Base-by-base conservation (phyloP, 2,329 filamentous ascomycete species). In the Scorias spongiosa region DNA sequence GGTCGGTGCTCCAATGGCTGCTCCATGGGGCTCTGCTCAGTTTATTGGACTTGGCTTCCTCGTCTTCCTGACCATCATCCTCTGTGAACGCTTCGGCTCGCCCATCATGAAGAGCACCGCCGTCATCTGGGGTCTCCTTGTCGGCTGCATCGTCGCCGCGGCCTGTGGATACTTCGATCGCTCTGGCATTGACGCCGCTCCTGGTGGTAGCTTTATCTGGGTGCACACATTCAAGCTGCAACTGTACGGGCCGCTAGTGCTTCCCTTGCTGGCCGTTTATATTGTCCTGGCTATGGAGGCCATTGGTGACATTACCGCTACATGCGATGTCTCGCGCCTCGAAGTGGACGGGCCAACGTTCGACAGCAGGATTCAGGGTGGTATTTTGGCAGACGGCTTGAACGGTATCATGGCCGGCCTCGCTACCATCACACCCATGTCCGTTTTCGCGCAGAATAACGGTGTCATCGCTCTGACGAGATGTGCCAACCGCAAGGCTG, bases 101-200 rank as follows among this genome's bases (percentile, higher is more conserved):
- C 84, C 85, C 0, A 81, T 91, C 51, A 88, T 91, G 81, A 88
- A 88, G 58, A 84, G 78, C 2, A 81, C 77, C 7, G 78, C 80
- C 11, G 83, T 89, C 29, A 76, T 88, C 37, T 69, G 86, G 44
- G 84, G 84, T 11, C 69, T 88, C 5, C 70, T 86, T 0, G 70
- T 80, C 1, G 84, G 84, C 39, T 88, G 84, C 62, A 81, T 87
- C 54, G 82, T 91, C 48, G 83, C 81, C 10, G 84, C 72, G 0
- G 84, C 83, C 1, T 79, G 74, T 42, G 84, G 83, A 6, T 91
- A 89, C 63, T 89, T 88, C 56, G 80, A 83, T 56, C 67, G 68
- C n/a, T 69, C 68, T 5, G 71, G 76, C 26, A 87, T 93, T 57
- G 74, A 82, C 51, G 64, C 71, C 10, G 82, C 84, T 0, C 83